Evolutionary conservation across 2,329 filamentous ascomycete species (phyloP).

Genomic region (Fusarium keratoplasticum): DNA sequence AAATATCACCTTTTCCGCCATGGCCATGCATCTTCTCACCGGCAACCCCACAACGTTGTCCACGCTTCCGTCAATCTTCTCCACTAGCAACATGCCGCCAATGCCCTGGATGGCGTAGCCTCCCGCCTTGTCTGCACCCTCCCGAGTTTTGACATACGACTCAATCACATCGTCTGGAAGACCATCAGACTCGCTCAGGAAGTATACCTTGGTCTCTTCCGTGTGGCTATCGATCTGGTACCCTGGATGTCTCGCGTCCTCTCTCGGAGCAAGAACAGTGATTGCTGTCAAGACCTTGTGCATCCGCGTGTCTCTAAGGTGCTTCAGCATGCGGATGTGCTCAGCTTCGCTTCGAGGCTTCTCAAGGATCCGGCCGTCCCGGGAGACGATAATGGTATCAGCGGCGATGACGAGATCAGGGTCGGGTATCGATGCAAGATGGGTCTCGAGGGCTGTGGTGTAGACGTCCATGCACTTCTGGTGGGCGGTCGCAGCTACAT

Average conservation of each 20-base stretch:
- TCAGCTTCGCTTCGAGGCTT: conserved; percentile 87
- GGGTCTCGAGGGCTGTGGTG: conserved; percentile 56
- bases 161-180: conserved; percentile 83
- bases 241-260: conserved; percentile 83
- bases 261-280: conserved; percentile 83
- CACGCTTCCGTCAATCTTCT: conserved; percentile 87
- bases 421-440: conserved; percentile 66
- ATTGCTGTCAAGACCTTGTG: conserved; percentile 92
- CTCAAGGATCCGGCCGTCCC: conserved; percentile 83
- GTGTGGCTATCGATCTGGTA: conserved; percentile 85
- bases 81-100: conserved; percentile 86
- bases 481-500: conserved; percentile 87
- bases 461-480: conserved; percentile 85
- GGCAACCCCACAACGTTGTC: conserved; percentile 97
- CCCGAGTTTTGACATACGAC: conserved; percentile 82
- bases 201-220: conserved; percentile 92
- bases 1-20: conserved; percentile 90
- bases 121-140: conserved; percentile 95
- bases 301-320: conserved; percentile 78
- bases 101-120: conserved; percentile 95
- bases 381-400: conserved; percentile 88
- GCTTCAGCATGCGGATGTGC: conserved; percentile 85
- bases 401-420: conserved; percentile 89
- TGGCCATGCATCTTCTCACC: conserved; percentile 77
- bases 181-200: conserved; percentile 72